Evolutionary conservation across 805 yeast species (phyloP), one percentile per base, ranked within the genome.

Genomic region (Nakazawaea ernobii): DNA sequence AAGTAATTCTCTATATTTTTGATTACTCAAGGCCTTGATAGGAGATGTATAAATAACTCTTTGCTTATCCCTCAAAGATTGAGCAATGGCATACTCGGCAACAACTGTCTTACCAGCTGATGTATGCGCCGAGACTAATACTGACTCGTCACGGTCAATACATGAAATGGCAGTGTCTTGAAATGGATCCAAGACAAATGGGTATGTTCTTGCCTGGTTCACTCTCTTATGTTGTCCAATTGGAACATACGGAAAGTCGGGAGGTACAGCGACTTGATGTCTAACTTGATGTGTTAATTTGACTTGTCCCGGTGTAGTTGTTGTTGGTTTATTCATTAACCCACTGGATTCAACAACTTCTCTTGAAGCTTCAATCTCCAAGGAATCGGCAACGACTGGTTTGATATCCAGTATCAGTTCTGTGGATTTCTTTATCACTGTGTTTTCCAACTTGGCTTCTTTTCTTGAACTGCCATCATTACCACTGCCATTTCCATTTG

Each of bases 101-200:
- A 91, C 97, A 41, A 91, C 97, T 0, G 97, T 91, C 61, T 91
- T 91, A 70, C 97, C 97, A 9, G 97, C 97, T 43, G 97, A 90
- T 0, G 97, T 91, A 59, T 90, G 98, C 8, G 99, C 99, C 32
- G 97, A 90, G 5, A 94, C 99, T 56, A 94, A 73, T 24, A 94
- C 99, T 1, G 96, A 85, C 67, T 92, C 98, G 56, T 82, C 79
- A 61, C 98, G 76, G 64, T 94, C 98, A 53, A 94, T 94, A 68
- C 98, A 92, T 9, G 96, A 90, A 53, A 94, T 84, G 13, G 98
- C 86, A 15, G 96, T 91, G 56, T 94, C 96, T 70, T 94, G 99
- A 74, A 94, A 94, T 29, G 99, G 97, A 75, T 94, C 99, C 55
- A 94, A 74, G 0, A 82, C 79, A 67, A 94, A 94, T 0, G 98